Conservation (phyloP, 2,329 filamentous ascomycete species). For the Corinectria fuckeliana region DNA sequence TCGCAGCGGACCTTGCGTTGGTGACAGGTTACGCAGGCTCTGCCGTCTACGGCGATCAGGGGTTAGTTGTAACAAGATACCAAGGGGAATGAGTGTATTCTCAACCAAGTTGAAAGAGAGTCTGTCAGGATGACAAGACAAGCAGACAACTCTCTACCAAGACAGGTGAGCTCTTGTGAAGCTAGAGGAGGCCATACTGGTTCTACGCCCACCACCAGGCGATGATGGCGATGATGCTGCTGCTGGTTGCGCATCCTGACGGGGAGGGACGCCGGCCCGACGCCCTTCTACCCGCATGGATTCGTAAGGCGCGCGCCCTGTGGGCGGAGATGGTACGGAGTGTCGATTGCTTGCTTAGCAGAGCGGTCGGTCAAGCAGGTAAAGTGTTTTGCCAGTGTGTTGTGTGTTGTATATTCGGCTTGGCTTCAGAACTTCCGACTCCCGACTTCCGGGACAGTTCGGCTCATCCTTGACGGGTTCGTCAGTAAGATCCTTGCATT, state of each 20-base stretch:
- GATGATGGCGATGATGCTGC: too few relatives aligned
- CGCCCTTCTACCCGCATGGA: conserved; percentile 12
- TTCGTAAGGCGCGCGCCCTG: not conserved
- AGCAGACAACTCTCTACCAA: too few relatives aligned
- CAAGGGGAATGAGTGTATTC: too few relatives aligned
- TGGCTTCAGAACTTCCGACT: not conserved
- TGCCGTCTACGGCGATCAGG: conserved; percentile 36
- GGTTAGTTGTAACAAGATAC: not conserved
- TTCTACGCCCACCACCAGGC: conserved; percentile 1
- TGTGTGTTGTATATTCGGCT: not conserved
- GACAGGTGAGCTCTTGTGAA: too few relatives aligned
- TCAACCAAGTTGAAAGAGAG: not conserved
- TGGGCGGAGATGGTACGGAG: not conserved
- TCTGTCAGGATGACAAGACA: too few relatives aligned
- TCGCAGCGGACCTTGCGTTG: conserved; percentile 59
- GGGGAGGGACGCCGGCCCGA: not conserved
- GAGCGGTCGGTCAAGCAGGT: not conserved
- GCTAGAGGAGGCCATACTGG: conserved; percentile 4
- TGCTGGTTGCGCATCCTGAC: not conserved
- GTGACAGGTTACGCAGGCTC: conserved; percentile 56
- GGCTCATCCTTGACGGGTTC: too few relatives aligned
- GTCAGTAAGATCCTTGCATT: too few relatives aligned
- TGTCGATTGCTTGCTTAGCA: too few relatives aligned
- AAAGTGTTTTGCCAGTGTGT: not conserved
- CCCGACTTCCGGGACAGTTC: not conserved